These are phyloP conservation scores for Pisolithus albus DNA, from an alignment of 768 basidiomycete species.

Conservation along the genomic window DNA sequence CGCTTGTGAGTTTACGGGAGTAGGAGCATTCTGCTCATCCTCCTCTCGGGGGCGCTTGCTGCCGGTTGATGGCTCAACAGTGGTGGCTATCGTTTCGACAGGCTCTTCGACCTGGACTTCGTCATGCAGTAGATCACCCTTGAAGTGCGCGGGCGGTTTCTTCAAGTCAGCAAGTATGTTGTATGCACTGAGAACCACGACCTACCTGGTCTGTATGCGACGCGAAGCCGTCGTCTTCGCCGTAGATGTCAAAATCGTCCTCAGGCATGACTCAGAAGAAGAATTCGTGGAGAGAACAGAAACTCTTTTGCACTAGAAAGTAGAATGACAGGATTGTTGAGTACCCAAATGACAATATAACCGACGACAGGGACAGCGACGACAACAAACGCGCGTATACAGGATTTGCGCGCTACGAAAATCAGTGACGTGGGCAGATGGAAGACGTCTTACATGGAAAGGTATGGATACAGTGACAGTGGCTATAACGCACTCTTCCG, in stretches of 20 bases:
- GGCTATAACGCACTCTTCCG: slow-evolving; percentile 16
- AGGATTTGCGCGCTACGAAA: slow-evolving; percentile 20
- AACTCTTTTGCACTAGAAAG: slow-evolving; percentile 33
- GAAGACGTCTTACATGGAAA: slow-evolving; percentile 28
- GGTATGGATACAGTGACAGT: slow-evolving; percentile 28
- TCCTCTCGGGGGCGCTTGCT: slow-evolving; percentile 72
- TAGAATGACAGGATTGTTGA: slow-evolving; percentile 30
- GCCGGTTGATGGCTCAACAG: slow-evolving; percentile 55
- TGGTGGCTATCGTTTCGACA: slow-evolving; percentile 38
- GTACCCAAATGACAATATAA: slow-evolving; percentile 32
- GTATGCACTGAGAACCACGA: slow-evolving; percentile 11
- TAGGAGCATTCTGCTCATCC: slow-evolving; percentile 28
- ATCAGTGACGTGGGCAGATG: slow-evolving; percentile 22
- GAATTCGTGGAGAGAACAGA: slow-evolving; percentile 24
- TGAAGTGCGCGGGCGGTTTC: slow-evolving; percentile 1
- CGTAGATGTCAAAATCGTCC: slow-evolving; percentile 80
- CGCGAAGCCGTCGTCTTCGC: slow-evolving; percentile 56
- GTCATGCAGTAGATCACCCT: slow-evolving; percentile 30
- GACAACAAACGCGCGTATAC: slow-evolving; percentile 17
- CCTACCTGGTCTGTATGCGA: slow-evolving; percentile 32
- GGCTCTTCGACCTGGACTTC: slow-evolving; percentile 31
- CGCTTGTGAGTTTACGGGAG: slow-evolving; percentile 12
- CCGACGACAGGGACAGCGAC: slow-evolving; percentile 19
- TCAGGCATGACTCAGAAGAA: slow-evolving; percentile 49
- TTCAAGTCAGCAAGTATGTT: slow-evolving; percentile 17